Percentiles rank a stretch among this genome's conserved stretches.
phyloP scores from a whole-genome alignment of 148 eudicot species.

The Diospyros lotus region DNA sequence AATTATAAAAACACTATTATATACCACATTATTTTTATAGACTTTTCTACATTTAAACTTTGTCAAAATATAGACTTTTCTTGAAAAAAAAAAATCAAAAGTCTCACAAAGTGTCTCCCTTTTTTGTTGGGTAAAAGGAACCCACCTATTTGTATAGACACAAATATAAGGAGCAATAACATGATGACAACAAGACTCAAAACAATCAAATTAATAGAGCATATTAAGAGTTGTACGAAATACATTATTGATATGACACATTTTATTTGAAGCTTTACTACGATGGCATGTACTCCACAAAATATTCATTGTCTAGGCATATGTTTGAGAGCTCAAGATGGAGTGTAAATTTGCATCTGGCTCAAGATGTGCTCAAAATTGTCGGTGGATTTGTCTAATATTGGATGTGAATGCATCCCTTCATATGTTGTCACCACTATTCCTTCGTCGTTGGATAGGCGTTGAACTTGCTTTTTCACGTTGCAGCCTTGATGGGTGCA shows the following conservation, averaged over 20 bases:
- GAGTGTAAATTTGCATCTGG: constrained; percentile 74
- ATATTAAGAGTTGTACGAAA: not conserved
- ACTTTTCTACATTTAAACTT: too few relatives aligned
- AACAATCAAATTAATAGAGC: too few relatives aligned
- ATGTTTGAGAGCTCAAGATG: constrained; percentile 13
- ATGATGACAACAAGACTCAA: not conserved
- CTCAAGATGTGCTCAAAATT: constrained; percentile 80
- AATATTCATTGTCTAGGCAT: not conserved
- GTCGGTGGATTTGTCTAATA: constrained; percentile 57
- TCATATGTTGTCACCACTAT: constrained; percentile 87
- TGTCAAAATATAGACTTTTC: too few relatives aligned
- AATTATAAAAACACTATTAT: too few relatives aligned
- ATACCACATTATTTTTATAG: too few relatives aligned
- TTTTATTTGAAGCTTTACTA: not conserved
- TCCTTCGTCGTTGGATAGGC: constrained; percentile 70
- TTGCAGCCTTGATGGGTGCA: constrained; percentile 83
- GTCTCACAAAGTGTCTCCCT: too few relatives aligned
- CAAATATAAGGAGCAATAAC: not conserved
- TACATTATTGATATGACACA: not conserved
- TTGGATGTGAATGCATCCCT: constrained; percentile 78
- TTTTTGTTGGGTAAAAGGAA: too few relatives aligned
- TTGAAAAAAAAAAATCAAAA: too few relatives aligned
- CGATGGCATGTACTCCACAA: not conserved
- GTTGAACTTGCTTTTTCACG: constrained; percentile 89
- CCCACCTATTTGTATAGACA: not conserved